Percentiles rank a stretch among this genome's conserved stretches.
Evolutionary conservation across 805 yeast species (phyloP).

Genomic region (Ogataea pilisensis): DNA sequence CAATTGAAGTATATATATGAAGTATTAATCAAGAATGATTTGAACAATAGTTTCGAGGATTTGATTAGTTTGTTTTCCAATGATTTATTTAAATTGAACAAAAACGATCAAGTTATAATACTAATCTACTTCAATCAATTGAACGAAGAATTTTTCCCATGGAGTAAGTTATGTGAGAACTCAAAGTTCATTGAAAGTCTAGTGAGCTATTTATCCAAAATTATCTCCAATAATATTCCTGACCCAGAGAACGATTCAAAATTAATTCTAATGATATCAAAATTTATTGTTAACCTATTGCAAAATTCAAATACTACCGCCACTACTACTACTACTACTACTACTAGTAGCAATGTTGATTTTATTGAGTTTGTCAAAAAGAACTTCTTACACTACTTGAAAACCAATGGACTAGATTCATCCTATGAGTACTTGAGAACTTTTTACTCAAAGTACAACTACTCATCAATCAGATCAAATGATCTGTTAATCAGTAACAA

Average conservation of each 20-base stretch:
- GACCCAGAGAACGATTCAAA: conserved; percentile 12
- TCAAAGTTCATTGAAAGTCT: conserved; percentile 14
- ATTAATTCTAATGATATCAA: conserved; percentile 20
- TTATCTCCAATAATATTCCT: not conserved
- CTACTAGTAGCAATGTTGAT: conserved; percentile 9
- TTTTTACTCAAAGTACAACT: conserved; percentile 14
- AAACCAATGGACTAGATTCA: conserved; percentile 8
- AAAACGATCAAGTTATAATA: conserved; percentile 21
- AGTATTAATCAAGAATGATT: conserved; percentile 24
- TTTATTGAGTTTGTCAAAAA: conserved; percentile 15
- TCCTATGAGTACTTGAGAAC: conserved; percentile 15
- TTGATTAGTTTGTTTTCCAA: conserved; percentile 18
- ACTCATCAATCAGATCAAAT: conserved; percentile 18
- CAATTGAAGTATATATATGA: conserved; percentile 29
- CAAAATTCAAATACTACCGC: conserved; percentile 2
- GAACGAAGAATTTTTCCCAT: conserved; percentile 18
- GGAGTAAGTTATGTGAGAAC: conserved; percentile 15
- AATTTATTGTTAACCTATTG: conserved; percentile 20
- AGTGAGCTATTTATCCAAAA: conserved; percentile 8
- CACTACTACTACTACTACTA: conserved; percentile 9
- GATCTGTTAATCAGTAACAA: conserved; percentile 10
- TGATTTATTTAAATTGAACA: conserved; percentile 10
- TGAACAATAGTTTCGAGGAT: conserved; percentile 23
- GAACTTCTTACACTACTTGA: conserved; percentile 12
- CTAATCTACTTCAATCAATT: conserved; percentile 27